These are phyloP conservation scores for Bauhinia variegata DNA, from an alignment of 306 rosid species.

Conservation along the genomic window DNA sequence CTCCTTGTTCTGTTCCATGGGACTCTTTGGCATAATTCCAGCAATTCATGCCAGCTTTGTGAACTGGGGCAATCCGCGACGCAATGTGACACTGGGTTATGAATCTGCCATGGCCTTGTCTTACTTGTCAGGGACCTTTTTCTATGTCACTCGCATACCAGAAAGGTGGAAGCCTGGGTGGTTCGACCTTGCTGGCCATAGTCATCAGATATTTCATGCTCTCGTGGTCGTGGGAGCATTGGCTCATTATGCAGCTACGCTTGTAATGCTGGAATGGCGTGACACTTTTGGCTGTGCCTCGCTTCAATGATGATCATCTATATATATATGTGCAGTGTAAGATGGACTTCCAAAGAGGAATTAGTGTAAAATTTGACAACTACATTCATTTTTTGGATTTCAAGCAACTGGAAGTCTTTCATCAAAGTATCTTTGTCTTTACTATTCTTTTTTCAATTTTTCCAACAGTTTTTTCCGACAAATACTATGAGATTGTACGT, in stretches of 20 bases:
- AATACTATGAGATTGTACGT: no score
- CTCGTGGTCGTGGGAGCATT: constrained; percentile 84
- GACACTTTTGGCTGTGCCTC: constrained; percentile 54
- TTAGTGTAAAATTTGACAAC: no score
- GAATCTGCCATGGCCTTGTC: constrained; percentile 79
- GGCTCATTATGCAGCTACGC: constrained; percentile 83
- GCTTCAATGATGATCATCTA: constrained; percentile 20
- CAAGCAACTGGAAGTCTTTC: constrained; percentile 28
- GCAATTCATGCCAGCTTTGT: constrained; percentile 72
- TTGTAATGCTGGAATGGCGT: constrained; percentile 82
- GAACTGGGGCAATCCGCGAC: constrained; percentile 78
- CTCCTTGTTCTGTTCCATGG: constrained; percentile 84
- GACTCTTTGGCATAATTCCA: constrained; percentile 84
- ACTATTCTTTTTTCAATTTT: no score
- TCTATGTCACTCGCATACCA: constrained; percentile 78
- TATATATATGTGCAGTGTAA: constrained; percentile 8
- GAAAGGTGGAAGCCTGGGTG: constrained; percentile 90
- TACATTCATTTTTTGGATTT: constrained; percentile 26
- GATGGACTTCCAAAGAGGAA: no score
- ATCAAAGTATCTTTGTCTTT: constrained; percentile 8
- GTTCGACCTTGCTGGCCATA: constrained; percentile 93
- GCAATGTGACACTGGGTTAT: constrained; percentile 64
- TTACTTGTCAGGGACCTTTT: constrained; percentile 69
- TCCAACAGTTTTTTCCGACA: constrained; percentile 18
- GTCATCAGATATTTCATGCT: constrained; percentile 89